These are phyloP conservation scores for Xylariaceae sp. DNA, from an alignment of 2,329 filamentous ascomycete genomes.

Conservation along the genomic window DNA sequence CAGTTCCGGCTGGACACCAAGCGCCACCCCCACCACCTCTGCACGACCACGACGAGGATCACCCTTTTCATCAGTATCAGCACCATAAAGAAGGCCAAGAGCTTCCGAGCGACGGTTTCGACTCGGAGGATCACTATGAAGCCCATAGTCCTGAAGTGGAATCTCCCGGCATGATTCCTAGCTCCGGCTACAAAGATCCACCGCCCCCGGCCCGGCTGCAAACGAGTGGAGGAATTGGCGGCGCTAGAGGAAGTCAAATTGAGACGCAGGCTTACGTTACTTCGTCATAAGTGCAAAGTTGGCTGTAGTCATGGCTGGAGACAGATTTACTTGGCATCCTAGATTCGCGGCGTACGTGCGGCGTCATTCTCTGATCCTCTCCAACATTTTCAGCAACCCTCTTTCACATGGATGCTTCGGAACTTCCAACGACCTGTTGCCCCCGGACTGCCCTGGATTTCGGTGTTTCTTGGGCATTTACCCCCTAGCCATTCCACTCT, in stretches of 20 bases:
- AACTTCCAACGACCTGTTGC: neutral
- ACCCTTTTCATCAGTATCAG: constrained; percentile 14
- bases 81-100: constrained; percentile 27
- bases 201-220: neutral
- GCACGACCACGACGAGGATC: constrained; percentile 35
- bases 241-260: neutral
- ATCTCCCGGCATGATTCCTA: constrained; percentile 23
- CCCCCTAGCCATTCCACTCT: neutral
- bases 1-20: constrained; percentile 26
- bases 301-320: neutral
- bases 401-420: constrained; percentile 3
- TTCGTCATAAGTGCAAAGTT: constrained; percentile 8
- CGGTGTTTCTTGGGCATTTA: neutral
- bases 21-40: constrained; percentile 21
- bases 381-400: constrained; percentile 10
- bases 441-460: neutral
- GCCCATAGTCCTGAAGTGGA: constrained; percentile 38
- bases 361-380: constrained; percentile 4
- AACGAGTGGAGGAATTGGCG: constrained; percentile 1
- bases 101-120: constrained; percentile 41
- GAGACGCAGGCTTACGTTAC: neutral
- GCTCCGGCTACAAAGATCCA: constrained; percentile 1
- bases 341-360: constrained; percentile 3
- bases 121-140: constrained; percentile 44
- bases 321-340: constrained; percentile 3